Evolutionary conservation across 2,329 filamentous ascomycete species (phyloP), one percentile per base, ranked within the genome.

Genomic region (Cladosporium phlei): DNA sequence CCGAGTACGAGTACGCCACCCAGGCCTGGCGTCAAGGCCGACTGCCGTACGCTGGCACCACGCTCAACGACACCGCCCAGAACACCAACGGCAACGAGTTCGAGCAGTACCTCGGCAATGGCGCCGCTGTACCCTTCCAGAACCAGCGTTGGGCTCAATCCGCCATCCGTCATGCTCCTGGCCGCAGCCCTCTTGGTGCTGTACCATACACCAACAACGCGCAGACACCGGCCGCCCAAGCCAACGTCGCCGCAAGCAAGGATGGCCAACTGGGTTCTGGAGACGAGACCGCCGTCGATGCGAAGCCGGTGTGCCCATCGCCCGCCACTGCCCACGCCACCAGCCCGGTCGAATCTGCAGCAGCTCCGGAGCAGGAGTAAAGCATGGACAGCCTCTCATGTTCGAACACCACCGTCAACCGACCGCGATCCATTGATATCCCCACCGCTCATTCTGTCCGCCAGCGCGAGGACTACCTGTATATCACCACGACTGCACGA

Each of bases 1-100:
- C 93, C 48, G 93, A 97, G 72, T 97, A 97, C 70, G 72, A 72
- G 50, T 61, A 56, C 25, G 55, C 62, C 42, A 56, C 62, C 43
- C 55, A 60, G 39, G 59, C 59, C 46, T 59, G 58, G 59, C 58
- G 60, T 47, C 62, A 61, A 43, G 60, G 59, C 32, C 56, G 56
- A 45, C 52, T 59, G 16, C 57, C 56, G 38, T 56, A 55, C 42
- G 52, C 54, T 33, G 56, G 57, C 30, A 53, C 54, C 30, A 52
- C 51, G 21, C 46, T 53, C 38, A 49, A 55, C 39, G 59, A 59
- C 42, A 53, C 37, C 29, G 30, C 35, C 25, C 48, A 54, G 25
- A 52, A 53, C 38, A 43, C 50, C 43, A 39, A 39, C 16, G 25
- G 48, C 47, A 65, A 65, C 50, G 65, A 67, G 51, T 66, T 67